Evolutionary conservation across 139 green algal species (phyloP), one percentile per base, ranked within the genome.

Genomic region (Chlamydomonas eustigma): DNA sequence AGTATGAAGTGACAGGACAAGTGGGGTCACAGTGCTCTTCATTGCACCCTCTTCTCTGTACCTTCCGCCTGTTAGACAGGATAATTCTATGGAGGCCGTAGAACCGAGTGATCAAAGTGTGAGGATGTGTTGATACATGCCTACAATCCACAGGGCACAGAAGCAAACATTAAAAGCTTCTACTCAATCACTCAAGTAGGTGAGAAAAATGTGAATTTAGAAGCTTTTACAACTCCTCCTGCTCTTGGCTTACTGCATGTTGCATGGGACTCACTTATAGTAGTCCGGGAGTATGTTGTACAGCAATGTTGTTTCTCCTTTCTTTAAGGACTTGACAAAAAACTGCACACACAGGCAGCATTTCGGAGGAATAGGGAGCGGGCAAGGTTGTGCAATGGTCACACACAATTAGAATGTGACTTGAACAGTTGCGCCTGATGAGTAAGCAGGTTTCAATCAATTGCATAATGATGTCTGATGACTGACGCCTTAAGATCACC

Each of bases 81-180:
- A 86, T 88, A 36, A 97, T 83, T 38, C 85, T 64, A 78, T 97
- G 88, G 28, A 97, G 82, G 38, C 93, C 93, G 63, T 91, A 95
- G 81, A 97, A 97, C 78, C 92, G 90, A 36, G 88, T 91, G 39
- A 97, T 80, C 50, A 97, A 86, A 1, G 90, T 95, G 84, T 94
- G 75, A 4, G 87, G 80, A 74, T 96, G 76, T 8, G 76, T 36
- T 51, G 71, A 51, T 74, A 38, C 18, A 63, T 75, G 35, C 32
- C 65, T n/a, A 18, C 18, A 69, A 69, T 69, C 58, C 58, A 69
- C 6, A 69, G 5, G 5, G 18, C 58, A 69, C 5, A 30, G 6
- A 12, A 12, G 6, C n/a, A n/a, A n/a, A n/a, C n/a, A n/a, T n/a
- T n/a, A n/a, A n/a, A n/a, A n/a, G n/a, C n/a, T n/a, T n/a, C n/a